Evolutionary conservation across 306 rosid species (phyloP).

Genomic region (Acacia confusa): DNA sequence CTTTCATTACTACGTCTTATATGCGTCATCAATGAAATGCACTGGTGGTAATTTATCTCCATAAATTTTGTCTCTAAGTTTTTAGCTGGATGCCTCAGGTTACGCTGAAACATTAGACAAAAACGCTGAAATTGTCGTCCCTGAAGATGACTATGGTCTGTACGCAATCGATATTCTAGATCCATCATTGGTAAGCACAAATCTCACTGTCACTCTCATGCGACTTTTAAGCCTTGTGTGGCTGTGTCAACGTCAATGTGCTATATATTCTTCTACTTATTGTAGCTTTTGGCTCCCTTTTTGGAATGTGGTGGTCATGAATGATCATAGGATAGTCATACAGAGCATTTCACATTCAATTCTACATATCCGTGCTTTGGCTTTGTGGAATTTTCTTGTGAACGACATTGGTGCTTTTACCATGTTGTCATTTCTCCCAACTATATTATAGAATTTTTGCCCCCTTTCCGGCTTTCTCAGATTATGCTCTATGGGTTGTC

Average conservation of each 20-base stretch:
- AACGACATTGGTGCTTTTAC: background rate
- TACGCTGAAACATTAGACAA: slow-evolving; percentile 67
- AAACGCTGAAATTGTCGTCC: slow-evolving; percentile 62
- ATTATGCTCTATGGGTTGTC: background rate
- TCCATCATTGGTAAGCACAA: slow-evolving; percentile 61
- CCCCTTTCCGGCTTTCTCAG: background rate
- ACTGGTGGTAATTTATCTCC: background rate
- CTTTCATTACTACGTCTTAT: background rate
- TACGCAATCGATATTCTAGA: slow-evolving; percentile 94
- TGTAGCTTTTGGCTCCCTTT: background rate
- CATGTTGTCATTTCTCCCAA: background rate
- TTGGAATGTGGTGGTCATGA: background rate
- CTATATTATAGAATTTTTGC: background rate
- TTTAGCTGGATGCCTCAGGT: slow-evolving; percentile 46
- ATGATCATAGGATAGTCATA: background rate
- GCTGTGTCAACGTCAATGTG: background rate
- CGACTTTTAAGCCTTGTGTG: background rate
- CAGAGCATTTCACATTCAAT: background rate
- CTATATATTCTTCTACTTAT: background rate
- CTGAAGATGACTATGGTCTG: slow-evolving; percentile 76
- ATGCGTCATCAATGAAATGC: background rate
- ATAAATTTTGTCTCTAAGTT: background rate
- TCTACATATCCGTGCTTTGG: background rate
- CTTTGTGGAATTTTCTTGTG: background rate
- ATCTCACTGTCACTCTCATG: background rate